A percentile compares a stretch with the other conserved stretches of the same genome.
phyloP scores from a whole-genome alignment of 495 filamentous ascomycete genomes.

The Xylaria grammica region DNA sequence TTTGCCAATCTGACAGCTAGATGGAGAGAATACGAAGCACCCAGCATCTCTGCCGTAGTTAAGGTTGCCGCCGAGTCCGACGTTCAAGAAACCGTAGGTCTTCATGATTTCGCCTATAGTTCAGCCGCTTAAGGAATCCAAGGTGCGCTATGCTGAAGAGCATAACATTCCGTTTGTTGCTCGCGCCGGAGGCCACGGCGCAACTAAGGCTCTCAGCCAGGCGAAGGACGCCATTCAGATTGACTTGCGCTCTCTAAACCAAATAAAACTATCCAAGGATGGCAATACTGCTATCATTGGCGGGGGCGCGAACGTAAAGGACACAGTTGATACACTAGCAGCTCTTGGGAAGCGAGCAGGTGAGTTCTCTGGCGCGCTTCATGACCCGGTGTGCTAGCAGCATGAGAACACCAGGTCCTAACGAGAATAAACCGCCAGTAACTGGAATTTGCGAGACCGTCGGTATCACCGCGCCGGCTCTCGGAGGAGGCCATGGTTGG shows the following conservation, averaged over 20 bases:
- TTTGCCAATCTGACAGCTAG: slow-evolving; percentile 1
- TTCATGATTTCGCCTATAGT: background rate
- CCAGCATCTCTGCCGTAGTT: slow-evolving; percentile 2
- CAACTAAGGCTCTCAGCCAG: background rate
- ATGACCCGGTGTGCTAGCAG: too few species aligned
- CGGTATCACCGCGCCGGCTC: slow-evolving; percentile 48
- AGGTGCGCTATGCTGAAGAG: slow-evolving; percentile 23
- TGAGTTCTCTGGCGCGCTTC: background rate
- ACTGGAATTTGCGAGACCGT: slow-evolving; percentile 55
- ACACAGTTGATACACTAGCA: background rate
- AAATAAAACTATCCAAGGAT: background rate
- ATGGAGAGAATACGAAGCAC: slow-evolving; percentile 13
- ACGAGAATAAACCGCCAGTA: too few species aligned
- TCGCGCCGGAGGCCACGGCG: slow-evolving; percentile 20
- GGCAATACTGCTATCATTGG: slow-evolving; percentile 1
- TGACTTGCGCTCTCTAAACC: slow-evolving; percentile 12
- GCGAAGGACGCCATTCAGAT: slow-evolving; percentile 8
- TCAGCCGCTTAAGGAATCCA: background rate
- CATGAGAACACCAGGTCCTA: background rate
- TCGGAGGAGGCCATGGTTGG: slow-evolving; percentile 60
- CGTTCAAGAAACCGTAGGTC: slow-evolving; percentile 14
- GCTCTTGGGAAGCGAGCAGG: slow-evolving; percentile 7
- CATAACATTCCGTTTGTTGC: slow-evolving; percentile 23
- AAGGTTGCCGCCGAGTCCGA: slow-evolving; percentile 11
- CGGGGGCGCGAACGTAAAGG: background rate